phyloP scores from a whole-genome alignment of 2,329 filamentous ascomycete species.

The Nectriaceae sp. region DNA sequence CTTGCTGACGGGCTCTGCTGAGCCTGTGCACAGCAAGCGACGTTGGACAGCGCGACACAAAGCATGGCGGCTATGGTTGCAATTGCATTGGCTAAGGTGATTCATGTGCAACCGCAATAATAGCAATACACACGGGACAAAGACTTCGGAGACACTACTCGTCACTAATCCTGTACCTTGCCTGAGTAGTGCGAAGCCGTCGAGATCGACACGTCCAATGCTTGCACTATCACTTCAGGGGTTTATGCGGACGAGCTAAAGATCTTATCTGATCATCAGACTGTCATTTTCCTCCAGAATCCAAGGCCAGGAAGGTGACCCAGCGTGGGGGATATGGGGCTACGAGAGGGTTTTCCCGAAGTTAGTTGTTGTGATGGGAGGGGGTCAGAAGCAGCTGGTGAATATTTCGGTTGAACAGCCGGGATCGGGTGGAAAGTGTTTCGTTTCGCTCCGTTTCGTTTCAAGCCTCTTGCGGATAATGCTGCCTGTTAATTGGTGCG shows the following conservation, averaged over 20 bases:
- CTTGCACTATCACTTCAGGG: not conserved
- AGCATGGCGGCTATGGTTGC: not conserved
- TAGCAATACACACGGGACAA: no score
- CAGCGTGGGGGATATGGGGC: no score
- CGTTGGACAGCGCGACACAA: not conserved
- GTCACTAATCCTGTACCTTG: not conserved
- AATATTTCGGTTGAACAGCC: no score
- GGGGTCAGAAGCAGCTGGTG: no score
- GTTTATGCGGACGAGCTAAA: not conserved
- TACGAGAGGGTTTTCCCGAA: no score
- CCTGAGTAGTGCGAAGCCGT: not conserved
- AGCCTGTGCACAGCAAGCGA: not conserved
- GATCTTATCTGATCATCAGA: not conserved
- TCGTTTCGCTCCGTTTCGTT: constrained; percentile 19
- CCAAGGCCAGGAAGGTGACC: no score
- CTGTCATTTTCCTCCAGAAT: no score
- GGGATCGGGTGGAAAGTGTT: not conserved
- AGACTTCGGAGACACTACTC: no score
- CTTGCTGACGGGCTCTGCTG: no score
- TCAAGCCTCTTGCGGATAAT: not conserved
- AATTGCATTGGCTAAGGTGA: not conserved
- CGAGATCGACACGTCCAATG: not conserved
- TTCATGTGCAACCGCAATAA: not conserved
- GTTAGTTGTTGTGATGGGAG: no score
- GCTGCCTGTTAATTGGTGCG: not conserved